These are phyloP conservation scores for Lagerstroemia speciosa DNA, from an alignment of 345 rosid genomes.

Conservation along the genomic window DNA sequence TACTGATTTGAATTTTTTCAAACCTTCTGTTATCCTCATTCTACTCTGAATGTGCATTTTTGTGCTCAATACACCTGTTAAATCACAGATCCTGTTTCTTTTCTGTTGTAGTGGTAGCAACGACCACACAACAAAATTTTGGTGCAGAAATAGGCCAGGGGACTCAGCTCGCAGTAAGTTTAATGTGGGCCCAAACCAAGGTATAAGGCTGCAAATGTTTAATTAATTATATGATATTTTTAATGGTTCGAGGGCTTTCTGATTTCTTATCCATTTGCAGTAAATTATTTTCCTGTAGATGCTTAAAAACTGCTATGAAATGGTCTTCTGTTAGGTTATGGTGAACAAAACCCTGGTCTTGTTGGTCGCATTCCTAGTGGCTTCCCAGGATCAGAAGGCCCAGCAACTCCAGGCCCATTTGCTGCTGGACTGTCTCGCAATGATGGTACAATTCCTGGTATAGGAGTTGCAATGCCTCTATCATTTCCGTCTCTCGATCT, in stretches of 20 bases:
- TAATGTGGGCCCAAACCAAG: conserved; percentile 11
- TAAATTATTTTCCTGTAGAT: background rate
- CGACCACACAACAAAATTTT: conserved; percentile 90
- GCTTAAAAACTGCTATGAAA: background rate
- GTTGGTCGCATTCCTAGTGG: conserved; percentile 69
- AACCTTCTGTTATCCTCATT: background rate
- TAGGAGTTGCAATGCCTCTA: conserved; percentile 78
- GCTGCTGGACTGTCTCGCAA: conserved; percentile 67
- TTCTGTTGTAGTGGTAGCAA: conserved; percentile 84
- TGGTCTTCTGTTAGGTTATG: conserved; percentile 45
- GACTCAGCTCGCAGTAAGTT: conserved; percentile 84
- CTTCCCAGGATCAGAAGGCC: conserved; percentile 60
- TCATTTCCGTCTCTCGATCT: conserved; percentile 53
- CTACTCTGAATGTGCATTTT: background rate
- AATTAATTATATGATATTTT: background rate
- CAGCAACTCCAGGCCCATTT: conserved; percentile 78
- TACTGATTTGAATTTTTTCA: background rate
- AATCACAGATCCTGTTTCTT: conserved; percentile 10
- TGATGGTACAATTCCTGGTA: conserved; percentile 93
- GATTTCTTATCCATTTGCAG: background rate
- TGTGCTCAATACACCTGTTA: conserved; percentile 4
- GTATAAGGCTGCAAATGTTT: background rate
- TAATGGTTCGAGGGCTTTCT: background rate
- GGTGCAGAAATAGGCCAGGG: conserved; percentile 98
- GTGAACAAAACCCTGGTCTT: conserved; percentile 63